Base-by-base conservation (phyloP, 345 rosid species). In the Brassica cretica region DNA sequence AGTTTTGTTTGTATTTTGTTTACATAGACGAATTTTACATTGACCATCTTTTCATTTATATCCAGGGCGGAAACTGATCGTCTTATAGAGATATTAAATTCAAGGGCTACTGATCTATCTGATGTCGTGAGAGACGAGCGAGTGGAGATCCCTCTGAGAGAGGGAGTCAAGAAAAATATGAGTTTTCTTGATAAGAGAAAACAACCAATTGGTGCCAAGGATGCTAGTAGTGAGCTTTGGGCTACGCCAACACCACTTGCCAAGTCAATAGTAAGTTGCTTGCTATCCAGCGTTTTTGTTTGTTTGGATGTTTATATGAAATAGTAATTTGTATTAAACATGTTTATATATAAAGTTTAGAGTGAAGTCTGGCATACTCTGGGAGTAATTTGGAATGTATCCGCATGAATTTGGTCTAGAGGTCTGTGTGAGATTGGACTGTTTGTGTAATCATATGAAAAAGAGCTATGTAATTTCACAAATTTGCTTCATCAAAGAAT, bases 1-100 rank as follows among this genome's bases (percentile, higher is more conserved):
- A 53, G 9, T 56, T 71, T 9, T 66, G 16, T 24, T 64, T 25
- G 29, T 25, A 27, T 71, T 41, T 8, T 71, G 12, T 39, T 68
- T 66, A 66, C 5, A 6, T 16, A 68, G 68, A 69, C 15, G 44
- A 21, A 44, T 75, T 67, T 41, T 49, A 51, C n/a, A 72, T 65
- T 80, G 66, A 72, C 27, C 21, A 73, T 66, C 18, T 70, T 16
- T 73, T 74, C 59, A 66, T 81, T 19, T 15, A 25, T 62, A 5
- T 81, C 81, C 83, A 94, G 98, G 85, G 90, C 83, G 77, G 92
- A 94, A 84, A 82, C 89, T 76, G 83, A 85, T 77, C 88, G 69
- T 72, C 82, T 94, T 73, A 76, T 88, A 27, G 87, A 88, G 79
- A 81, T 92, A 78, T 55, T 94, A 77, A 77, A 74, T 80, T 90